phyloP scores from a whole-genome alignment of 2,329 filamentous ascomycete genomes.

The Calonectria pseudoturangicola region DNA sequence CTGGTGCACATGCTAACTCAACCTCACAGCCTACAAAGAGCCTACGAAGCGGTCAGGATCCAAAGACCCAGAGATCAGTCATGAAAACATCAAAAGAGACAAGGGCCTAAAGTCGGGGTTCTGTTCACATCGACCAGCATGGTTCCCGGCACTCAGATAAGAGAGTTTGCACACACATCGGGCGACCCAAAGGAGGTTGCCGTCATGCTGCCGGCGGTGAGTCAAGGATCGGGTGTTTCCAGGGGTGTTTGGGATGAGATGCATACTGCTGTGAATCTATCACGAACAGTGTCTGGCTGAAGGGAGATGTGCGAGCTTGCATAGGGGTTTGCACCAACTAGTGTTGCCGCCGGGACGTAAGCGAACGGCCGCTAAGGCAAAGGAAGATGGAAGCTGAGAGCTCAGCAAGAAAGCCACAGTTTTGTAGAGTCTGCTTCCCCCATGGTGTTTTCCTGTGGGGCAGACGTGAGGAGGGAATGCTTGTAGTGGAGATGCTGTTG shows the following conservation, averaged over 20 bases:
- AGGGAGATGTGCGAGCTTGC: neutral
- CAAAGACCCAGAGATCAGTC: neutral
- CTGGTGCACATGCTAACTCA: constrained; percentile 10
- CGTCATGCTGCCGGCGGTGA: constrained; percentile 37
- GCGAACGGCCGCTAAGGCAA: neutral
- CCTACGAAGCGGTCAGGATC: constrained; percentile 18
- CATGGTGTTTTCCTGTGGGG: constrained; percentile 25
- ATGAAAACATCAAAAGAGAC: constrained; percentile 14
- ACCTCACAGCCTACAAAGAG: neutral
- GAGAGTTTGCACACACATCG: constrained; percentile 18
- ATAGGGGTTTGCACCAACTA: neutral
- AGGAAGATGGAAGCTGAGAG: neutral
- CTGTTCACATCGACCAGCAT: constrained; percentile 23
- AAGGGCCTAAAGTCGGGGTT: neutral
- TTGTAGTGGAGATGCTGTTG: constrained; percentile 29
- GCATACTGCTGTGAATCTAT: constrained; percentile 25
- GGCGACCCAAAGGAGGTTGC: constrained; percentile 17
- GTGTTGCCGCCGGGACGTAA: neutral
- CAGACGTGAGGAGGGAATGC: constrained; percentile 24
- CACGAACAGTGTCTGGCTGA: neutral
- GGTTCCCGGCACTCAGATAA: constrained; percentile 30
- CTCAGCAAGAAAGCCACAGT: neutral
- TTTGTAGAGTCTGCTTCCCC: neutral
- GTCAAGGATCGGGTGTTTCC: constrained; percentile 26
- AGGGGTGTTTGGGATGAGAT: constrained; percentile 17